These are phyloP conservation scores for Crassisporium funariophilum DNA, from an alignment of 768 basidiomycete genomes.

Conservation along the genomic window DNA sequence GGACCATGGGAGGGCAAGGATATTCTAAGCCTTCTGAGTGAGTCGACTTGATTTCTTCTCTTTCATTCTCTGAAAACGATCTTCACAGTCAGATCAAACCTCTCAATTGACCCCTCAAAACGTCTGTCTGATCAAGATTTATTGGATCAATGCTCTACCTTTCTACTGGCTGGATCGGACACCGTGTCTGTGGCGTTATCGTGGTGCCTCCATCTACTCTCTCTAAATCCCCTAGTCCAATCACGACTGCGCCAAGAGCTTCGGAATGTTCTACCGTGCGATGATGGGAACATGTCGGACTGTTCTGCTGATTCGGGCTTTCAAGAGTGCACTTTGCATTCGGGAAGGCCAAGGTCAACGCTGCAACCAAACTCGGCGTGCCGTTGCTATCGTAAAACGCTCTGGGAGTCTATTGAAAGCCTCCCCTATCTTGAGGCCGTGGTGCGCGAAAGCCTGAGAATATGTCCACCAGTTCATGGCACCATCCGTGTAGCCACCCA, in stretches of 20 bases:
- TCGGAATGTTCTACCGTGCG: constrained; percentile 9
- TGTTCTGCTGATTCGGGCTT: constrained; percentile 26
- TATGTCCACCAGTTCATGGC: constrained; percentile 58
- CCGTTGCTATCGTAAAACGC: constrained; percentile 20
- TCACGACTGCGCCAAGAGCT: constrained; percentile 56
- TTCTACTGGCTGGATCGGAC: constrained; percentile 67
- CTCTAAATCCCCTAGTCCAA: constrained; percentile 57
- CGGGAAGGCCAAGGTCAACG: constrained; percentile 8
- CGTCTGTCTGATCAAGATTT: constrained; percentile 61
- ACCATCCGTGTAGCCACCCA: constrained; percentile 57
- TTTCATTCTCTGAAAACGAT: neutral
- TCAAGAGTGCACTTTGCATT: constrained; percentile 21
- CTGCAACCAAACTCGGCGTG: constrained; percentile 7
- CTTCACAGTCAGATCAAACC: constrained; percentile 59
- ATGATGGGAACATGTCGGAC: constrained; percentile 24
- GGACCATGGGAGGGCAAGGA: constrained; percentile 14
- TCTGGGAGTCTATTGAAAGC: constrained; percentile 38
- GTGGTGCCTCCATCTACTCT: constrained; percentile 60
- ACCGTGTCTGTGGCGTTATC: constrained; percentile 56
- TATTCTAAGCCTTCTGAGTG: constrained; percentile 51
- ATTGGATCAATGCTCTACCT: constrained; percentile 65
- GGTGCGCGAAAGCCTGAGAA: constrained; percentile 55
- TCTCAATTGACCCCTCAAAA: constrained; percentile 44
- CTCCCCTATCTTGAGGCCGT: constrained; percentile 60
- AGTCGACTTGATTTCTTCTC: constrained; percentile 18